A percentile compares a stretch with the other conserved stretches of the same genome.
These are phyloP conservation scores for Rosellinia necatrix DNA, from an alignment of 2,329 filamentous ascomycete genomes.

Conservation along the genomic window DNA sequence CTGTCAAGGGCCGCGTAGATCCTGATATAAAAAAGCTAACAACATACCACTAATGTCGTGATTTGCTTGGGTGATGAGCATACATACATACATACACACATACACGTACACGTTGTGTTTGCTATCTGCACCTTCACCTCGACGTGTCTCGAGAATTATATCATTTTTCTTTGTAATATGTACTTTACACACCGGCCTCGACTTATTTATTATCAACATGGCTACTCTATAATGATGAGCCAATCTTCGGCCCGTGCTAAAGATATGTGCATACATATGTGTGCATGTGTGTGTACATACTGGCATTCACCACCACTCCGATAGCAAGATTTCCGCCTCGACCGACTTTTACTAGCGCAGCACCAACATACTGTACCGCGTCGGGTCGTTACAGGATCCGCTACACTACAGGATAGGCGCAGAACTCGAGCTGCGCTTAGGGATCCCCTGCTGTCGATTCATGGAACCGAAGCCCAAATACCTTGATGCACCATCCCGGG, in stretches of 20 bases:
- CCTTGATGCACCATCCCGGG: slow-evolving; percentile 6
- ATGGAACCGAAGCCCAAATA: slow-evolving; percentile 1
- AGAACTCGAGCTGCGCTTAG: neutral
- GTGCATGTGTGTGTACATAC: too few relatives aligned
- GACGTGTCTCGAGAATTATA: too few relatives aligned
- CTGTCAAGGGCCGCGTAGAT: neutral
- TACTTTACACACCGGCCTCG: neutral
- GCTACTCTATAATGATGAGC: neutral
- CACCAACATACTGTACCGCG: too few relatives aligned
- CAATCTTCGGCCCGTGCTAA: neutral
- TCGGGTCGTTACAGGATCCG: too few relatives aligned
- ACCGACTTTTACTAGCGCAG: slow-evolving; percentile 9
- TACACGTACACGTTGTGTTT: too few relatives aligned
- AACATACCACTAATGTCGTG: too few relatives aligned
- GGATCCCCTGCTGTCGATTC: slow-evolving; percentile 1
- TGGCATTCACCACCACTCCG: too few relatives aligned
- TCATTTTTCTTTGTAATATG: too few relatives aligned
- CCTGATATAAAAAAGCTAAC: neutral
- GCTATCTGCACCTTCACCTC: too few relatives aligned
- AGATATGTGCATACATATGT: neutral
- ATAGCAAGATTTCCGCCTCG: slow-evolving; percentile 5
- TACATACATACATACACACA: too few relatives aligned
- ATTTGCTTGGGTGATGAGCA: too few relatives aligned
- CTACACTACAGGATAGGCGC: slow-evolving; percentile 6
- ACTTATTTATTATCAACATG: neutral